Conservation (phyloP, 148 eudicot genomes). For the Persicaria tinctoria region DNA sequence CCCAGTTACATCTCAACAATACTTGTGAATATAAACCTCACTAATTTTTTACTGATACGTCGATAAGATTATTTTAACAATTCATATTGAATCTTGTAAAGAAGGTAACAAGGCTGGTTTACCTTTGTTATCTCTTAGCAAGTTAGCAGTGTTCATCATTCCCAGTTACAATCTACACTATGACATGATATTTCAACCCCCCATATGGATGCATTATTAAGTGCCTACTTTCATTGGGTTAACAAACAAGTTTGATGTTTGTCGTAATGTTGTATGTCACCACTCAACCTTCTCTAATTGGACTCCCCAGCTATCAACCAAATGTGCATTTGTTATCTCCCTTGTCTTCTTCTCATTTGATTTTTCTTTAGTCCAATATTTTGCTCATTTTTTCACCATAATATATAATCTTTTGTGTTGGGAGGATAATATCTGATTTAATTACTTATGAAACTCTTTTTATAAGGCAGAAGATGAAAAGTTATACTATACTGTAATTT, state of each 20-base stretch:
- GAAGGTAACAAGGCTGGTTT: too few species aligned
- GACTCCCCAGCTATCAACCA: neutral
- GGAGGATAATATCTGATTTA: too few species aligned
- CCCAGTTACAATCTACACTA: neutral
- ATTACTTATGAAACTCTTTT: too few species aligned
- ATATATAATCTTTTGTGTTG: too few species aligned
- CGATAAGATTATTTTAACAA: too few species aligned
- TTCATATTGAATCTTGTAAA: too few species aligned
- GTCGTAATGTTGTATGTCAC: neutral
- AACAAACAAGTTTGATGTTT: neutral
- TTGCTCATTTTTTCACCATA: neutral
- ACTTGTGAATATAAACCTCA: too few species aligned
- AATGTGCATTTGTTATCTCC: neutral
- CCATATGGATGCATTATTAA: neutral
- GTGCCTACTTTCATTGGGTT: neutral
- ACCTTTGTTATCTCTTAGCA: too few species aligned
- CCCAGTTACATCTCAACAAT: too few species aligned
- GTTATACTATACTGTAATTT: too few species aligned
- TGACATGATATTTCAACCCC: neutral
- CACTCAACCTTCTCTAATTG: neutral
- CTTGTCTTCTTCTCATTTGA: conserved; percentile 1
- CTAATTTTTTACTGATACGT: too few species aligned
- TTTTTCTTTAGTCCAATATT: neutral
- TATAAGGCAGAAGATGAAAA: too few species aligned
- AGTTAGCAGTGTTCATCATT: neutral